phyloP scores from a whole-genome alignment of 805 yeast genomes.

The Henningerozyma blattae region DNA sequence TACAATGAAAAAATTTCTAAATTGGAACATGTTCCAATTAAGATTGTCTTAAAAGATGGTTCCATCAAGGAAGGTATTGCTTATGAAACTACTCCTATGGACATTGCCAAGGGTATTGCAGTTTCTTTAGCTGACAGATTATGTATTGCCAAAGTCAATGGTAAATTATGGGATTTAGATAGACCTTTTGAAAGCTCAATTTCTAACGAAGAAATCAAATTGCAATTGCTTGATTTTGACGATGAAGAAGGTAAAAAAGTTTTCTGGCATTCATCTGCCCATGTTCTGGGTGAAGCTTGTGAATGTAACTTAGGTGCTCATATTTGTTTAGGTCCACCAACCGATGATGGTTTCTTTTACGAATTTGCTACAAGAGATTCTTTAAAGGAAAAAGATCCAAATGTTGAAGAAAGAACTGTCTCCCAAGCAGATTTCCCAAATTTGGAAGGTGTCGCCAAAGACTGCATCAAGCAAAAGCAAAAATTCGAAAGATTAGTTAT shows the following conservation, averaged over 20 bases:
- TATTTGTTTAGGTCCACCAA: conserved; percentile 90
- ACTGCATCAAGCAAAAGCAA: conserved; percentile 90
- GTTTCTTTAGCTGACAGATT: conserved; percentile 82
- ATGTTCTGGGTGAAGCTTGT: conserved; percentile 94
- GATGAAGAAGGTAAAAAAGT: conserved; percentile 91
- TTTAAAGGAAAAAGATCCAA: conserved; percentile 34
- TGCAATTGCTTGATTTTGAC: conserved; percentile 85
- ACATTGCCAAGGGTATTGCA: conserved; percentile 73
- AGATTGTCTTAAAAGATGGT: conserved; percentile 81
- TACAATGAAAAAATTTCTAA: conserved; percentile 62
- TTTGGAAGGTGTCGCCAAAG: conserved; percentile 77
- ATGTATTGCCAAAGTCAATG: conserved; percentile 84
- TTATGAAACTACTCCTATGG: conserved; percentile 85
- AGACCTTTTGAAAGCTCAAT: conserved; percentile 77
- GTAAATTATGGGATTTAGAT: conserved; percentile 86
- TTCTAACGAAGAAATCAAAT: conserved; percentile 25
- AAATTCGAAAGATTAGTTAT: conserved; percentile 86
- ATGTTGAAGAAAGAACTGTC: conserved; percentile 67
- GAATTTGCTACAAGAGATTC: conserved; percentile 65
- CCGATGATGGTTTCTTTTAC: conserved; percentile 94
- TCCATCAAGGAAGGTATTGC: conserved; percentile 62
- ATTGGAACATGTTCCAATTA: conserved; percentile 51
- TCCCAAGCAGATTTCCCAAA: conserved; percentile 72
- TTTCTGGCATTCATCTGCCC: conserved; percentile 99
- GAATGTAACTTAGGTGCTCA: conserved; percentile 95